Base-by-base conservation (phyloP, 2,329 filamentous ascomycete species). In the Aspergillus calidoustus region DNA sequence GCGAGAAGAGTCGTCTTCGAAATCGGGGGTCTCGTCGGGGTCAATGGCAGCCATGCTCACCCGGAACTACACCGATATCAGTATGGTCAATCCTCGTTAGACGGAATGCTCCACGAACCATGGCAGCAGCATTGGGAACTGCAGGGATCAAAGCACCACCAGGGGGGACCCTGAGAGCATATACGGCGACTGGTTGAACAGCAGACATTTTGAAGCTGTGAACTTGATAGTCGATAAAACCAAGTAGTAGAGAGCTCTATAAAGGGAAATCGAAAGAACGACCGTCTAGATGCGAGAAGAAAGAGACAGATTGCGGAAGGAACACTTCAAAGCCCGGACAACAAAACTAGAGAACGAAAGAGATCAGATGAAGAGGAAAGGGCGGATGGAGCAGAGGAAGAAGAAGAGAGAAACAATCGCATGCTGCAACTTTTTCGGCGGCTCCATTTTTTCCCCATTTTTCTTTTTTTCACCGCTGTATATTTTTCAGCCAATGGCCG, bases 1-100 rank as follows among this genome's bases (percentile, higher is more conserved):
- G 61, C 81, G 78, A 71, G 86, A 86, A 63, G 86, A 79, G 72
- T 89, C 87, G 61, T 84, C 83, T 69, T 89, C 88, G 62, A 84
- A 83, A 77, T 92, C 86, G 41, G 89, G 85, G 70, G 87, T 84
- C 71, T 91, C 91, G 73, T 87, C 92, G 61, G 95, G 95, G 77
- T 99, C 94, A 77, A 99, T 90, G 68, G 95, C 95, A 73, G 96
- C 95, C 95, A 99, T 99, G 73, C 93, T 98, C 75, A 99, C 92
- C 77, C 92, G 92, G 82, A 97, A 96, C 93, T 97, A 73, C 30
- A 47, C 2, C n/a, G 17, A 8, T 22, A 34, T 61, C 49, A 61
- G 34, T n/a, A 51, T 30, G 50, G 8, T 44, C 13, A 19, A 41
- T 17, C 28, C 5, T 19, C 28, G 5, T 8, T n/a, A n/a, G 8